Base-by-base conservation (phyloP, 208 protist genomes). In the Trypanosoma mega region DNA sequence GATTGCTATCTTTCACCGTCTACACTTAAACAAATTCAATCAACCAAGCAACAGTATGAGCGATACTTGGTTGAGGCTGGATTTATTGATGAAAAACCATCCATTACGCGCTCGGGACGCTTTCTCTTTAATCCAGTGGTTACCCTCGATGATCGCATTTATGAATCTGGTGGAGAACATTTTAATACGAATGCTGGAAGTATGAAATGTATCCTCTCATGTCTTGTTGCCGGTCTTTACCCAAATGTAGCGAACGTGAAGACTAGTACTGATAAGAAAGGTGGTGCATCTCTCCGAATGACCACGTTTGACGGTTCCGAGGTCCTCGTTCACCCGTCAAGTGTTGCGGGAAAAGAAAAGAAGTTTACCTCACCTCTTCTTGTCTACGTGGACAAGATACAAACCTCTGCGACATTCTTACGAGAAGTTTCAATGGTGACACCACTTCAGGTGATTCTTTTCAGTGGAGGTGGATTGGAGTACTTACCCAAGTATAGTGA, bases 331-430 rank as follows among this genome's bases (percentile, higher is more conserved):
- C 96, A 98, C 65, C 94, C 96, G 4, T 90, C 82, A 27, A 97
- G 93, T 37, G 86, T 98, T 34, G 86, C 84, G n/a, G 72, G 81
- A 1, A 77, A 79, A 41, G 83, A 85, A 43, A 80, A 67, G n/a
- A 54, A 78, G 4, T 89, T 91, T 39, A 34, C 67, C 11, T 86
- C 88, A 2, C 82, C 74, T 21, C 85, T 96, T 41, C 65, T 98
- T 26, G 85, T 98, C 2, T 98, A 96, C 80, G 75, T 93, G 52
- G 94, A 98, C 51, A 98, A 97, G 67, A 72, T 98, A 0, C 89
- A 97, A 66, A 98, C 97, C 1, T 93, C 84, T 6, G 74, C 70
- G 44, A 87, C 94, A 1, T 98, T 96, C 67, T 50, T 98, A 30
- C 81, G 93, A 16, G 86, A 98, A 52, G 82, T 93, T 16, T 97